A percentile compares a stretch with the other conserved stretches of the same genome.
These are phyloP conservation scores for Trebouxia sp. DNA, from an alignment of 139 green algal species.

Conservation along the genomic window DNA sequence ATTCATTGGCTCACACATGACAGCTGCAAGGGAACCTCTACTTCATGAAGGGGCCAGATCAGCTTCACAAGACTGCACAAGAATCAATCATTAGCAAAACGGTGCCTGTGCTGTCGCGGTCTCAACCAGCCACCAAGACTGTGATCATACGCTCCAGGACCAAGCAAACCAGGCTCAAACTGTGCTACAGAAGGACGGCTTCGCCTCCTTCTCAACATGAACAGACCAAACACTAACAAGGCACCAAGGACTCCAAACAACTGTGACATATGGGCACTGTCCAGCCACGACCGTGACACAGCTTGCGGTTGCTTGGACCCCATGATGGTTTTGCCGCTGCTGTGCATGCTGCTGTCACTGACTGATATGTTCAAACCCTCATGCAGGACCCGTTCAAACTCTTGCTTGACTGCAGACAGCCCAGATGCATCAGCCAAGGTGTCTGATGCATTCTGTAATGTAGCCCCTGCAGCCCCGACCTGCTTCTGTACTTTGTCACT, in stretches of 20 bases:
- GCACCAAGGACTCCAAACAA: conserved; percentile 31
- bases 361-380: too few species aligned
- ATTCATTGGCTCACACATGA: too few species aligned
- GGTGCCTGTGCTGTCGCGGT: not conserved
- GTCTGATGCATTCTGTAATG: not conserved
- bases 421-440: not conserved
- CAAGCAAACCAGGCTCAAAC: not conserved
- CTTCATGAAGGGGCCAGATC: too few species aligned
- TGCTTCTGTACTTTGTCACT: not conserved
- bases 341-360: not conserved
- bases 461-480: too few species aligned
- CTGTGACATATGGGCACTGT: conserved; percentile 24
- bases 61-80: too few species aligned
- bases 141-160: not conserved
- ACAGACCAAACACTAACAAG: conserved; percentile 24
- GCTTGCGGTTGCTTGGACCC: not conserved
- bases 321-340: conserved; percentile 2
- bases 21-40: too few species aligned
- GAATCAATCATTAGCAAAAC: not conserved
- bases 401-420: not conserved
- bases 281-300: not conserved
- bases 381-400: not conserved
- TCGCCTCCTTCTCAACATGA: conserved; percentile 23
- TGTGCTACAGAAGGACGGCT: not conserved
- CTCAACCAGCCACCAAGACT: conserved; percentile 16